Percentiles rank a stretch among this genome's conserved stretches.
Evolutionary conservation across 805 yeast species (phyloP).

Genomic region (Pichia pseudocactophila): DNA sequence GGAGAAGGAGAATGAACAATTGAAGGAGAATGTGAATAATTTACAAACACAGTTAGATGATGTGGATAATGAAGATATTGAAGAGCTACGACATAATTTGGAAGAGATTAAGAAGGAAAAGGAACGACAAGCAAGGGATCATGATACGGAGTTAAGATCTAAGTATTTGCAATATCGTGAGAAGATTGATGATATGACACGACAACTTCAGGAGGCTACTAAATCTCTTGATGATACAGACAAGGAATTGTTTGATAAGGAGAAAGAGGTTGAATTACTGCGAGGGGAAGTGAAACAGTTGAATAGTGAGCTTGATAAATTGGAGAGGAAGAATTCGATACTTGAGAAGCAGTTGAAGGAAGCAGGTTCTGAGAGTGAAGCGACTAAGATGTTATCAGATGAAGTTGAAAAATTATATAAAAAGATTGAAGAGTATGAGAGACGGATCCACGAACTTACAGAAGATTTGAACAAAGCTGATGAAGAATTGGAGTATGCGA

Average conservation of each 20-base stretch:
- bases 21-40: conserved; percentile 1
- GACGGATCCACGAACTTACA: not conserved
- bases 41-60: not conserved
- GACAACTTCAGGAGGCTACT: conserved; percentile 10
- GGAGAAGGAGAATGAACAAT: conserved; percentile 7
- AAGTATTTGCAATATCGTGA: not conserved
- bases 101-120: conserved; percentile 8
- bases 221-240: conserved; percentile 12
- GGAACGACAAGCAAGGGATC: conserved; percentile 1
- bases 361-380: not conserved
- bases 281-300: conserved; percentile 8
- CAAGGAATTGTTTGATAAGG: conserved; percentile 4
- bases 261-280: conserved; percentile 8
- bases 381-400: conserved; percentile 2
- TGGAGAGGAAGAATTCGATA: not conserved
- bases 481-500: conserved; percentile 22
- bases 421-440: conserved; percentile 12
- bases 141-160: conserved; percentile 1
- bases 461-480: conserved; percentile 9
- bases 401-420: conserved; percentile 9
- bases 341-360: not conserved
- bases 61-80: conserved; percentile 15
- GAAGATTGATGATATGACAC: conserved; percentile 8
- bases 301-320: conserved; percentile 4
- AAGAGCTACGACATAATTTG: conserved; percentile 8